Evolutionary conservation across 2,329 filamentous ascomycete species (phyloP).

Genomic region (Bertia moriformis): DNA sequence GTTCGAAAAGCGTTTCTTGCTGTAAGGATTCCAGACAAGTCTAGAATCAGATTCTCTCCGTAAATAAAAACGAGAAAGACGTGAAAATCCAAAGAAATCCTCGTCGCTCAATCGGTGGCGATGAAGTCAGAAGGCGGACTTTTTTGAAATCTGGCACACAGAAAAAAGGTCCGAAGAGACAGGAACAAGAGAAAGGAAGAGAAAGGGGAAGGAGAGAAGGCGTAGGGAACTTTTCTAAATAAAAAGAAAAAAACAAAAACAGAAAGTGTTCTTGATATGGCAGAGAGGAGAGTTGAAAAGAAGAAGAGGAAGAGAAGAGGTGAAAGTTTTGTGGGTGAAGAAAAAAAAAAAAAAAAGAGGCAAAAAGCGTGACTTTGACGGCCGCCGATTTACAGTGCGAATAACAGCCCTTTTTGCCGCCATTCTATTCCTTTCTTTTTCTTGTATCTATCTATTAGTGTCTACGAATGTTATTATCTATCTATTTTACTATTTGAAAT

Average conservation of each 20-base stretch:
- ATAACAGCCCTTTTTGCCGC: too few relatives aligned
- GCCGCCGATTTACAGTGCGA: slow-evolving; percentile 3
- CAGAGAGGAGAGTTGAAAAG: too few relatives aligned
- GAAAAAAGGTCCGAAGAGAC: too few relatives aligned
- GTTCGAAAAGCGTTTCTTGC: not conserved
- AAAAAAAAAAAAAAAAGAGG: slow-evolving; percentile 2
- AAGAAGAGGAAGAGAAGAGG: not conserved
- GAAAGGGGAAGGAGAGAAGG: too few relatives aligned
- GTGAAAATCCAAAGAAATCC: not conserved
- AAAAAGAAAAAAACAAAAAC: not conserved
- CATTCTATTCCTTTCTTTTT: too few relatives aligned
- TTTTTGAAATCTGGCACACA: too few relatives aligned
- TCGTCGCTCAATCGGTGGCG: not conserved
- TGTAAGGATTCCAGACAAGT: not conserved
- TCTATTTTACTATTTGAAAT: too few relatives aligned
- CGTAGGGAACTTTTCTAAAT: too few relatives aligned
- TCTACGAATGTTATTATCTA: too few relatives aligned
- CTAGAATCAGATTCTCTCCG: not conserved
- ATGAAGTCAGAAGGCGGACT: too few relatives aligned
- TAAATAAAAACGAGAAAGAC: not conserved
- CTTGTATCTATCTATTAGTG: too few relatives aligned
- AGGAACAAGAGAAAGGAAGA: not conserved
- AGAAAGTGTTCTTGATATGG: too few relatives aligned
- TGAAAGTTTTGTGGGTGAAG: not conserved
- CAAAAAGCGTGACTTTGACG: slow-evolving; percentile 1